Evolutionary conservation across 768 basidiomycete genomes (phyloP), one percentile per base, ranked within the genome.

Genomic region (Agaricus blazei): DNA sequence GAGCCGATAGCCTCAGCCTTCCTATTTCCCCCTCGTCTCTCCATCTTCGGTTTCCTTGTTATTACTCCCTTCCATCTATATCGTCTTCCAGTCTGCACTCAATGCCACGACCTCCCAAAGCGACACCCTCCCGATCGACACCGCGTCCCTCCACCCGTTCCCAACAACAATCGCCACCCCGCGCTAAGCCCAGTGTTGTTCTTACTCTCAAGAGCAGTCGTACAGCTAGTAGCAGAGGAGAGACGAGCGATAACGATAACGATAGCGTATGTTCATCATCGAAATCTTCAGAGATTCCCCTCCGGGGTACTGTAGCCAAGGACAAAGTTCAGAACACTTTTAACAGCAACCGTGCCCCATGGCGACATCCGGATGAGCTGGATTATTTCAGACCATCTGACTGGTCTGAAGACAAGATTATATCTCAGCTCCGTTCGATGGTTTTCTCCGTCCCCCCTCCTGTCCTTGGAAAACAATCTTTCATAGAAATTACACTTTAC

Each of bases 301-400:
- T 47, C 27, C 28, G 31, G n/a, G 42, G 54, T 24, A 28, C 54
- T 19, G 27, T n/a, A n/a, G 31, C 47, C n/a, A 42, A 48, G n/a
- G 47, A 19, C 27, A 55, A 48, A 23, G 29, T 9, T 14, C 48
- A 48, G 24, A 47, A 55, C 9, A 44, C 43, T 12, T 12, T 15
- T 0, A 45, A 29, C 9, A 24, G 8, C 8, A 27, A 14, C 11
- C 47, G 47, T 9, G 46, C 54, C 19, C 69, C 70, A 1, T 75
- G 74, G 74, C 62, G 65, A 23, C 74, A 76, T 60, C 73, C 75
- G 15, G 68, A 65, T 41, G 76, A 77, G 63, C 69, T 77, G 8
- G 60, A 63, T 9, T 75, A 70, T 60, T 67, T 72, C 42, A 61
- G 67, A 27, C 60, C 67, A 5, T 57, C 64, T 12, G 63, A 64